Conservation (phyloP, 192 early-diverging fungal genomes). For the Umbelopsis vinacea region DNA sequence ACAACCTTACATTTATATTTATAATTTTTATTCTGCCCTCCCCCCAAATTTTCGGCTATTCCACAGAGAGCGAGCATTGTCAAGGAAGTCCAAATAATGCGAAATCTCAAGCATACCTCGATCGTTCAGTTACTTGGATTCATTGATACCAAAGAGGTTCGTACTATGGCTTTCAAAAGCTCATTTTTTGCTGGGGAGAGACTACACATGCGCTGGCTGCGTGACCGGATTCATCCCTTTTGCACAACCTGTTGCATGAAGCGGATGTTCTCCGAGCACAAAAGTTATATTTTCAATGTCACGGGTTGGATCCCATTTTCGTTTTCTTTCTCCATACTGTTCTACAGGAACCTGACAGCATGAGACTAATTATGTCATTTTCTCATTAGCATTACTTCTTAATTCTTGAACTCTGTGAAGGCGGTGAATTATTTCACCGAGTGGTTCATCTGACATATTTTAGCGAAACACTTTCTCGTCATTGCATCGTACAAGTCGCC, state of each 20-base stretch:
- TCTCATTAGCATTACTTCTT: conserved; percentile 66
- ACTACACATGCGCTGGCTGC: background rate
- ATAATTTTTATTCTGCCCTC: background rate
- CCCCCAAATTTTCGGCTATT: background rate
- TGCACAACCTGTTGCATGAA: background rate
- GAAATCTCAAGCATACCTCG: conserved; percentile 73
- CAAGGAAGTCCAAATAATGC: conserved; percentile 86
- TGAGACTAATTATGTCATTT: conserved; percentile 1
- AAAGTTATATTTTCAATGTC: background rate
- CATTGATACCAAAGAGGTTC: conserved; percentile 66
- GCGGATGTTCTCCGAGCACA: background rate
- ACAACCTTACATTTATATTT: background rate
- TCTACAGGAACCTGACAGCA: background rate
- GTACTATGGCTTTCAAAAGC: background rate
- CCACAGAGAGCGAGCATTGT: conserved; percentile 75
- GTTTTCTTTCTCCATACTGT: background rate
- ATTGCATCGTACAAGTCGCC: conserved; percentile 86
- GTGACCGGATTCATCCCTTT: background rate
- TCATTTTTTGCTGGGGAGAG: background rate
- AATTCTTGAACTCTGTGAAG: conserved; percentile 79
- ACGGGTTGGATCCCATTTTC: background rate
- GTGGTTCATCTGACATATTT: conserved; percentile 83
- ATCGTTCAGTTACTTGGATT: conserved; percentile 80
- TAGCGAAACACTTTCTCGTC: conserved; percentile 76
- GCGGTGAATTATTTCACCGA: conserved; percentile 90